These are phyloP conservation scores for Ascochyta viciae-villosae DNA, from an alignment of 2,329 filamentous ascomycete species.

Conservation along the genomic window DNA sequence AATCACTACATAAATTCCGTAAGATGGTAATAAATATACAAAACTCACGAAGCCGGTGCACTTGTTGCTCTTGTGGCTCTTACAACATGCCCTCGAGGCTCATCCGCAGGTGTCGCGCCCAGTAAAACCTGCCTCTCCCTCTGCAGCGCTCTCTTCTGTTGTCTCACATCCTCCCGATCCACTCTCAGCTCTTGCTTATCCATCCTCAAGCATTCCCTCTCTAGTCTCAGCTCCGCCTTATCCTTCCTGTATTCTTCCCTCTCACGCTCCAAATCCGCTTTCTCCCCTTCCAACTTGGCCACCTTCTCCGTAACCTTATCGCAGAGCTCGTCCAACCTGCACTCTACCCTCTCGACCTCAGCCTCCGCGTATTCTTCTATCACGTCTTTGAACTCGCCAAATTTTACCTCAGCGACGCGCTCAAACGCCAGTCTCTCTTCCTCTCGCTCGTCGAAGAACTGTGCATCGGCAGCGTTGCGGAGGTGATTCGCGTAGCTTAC, in stretches of 20 bases:
- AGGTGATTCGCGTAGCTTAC: constrained; percentile 11
- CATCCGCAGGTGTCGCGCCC: too few relatives aligned
- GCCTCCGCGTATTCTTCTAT: neutral
- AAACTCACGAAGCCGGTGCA: neutral
- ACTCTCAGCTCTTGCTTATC: neutral
- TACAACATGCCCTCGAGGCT: neutral
- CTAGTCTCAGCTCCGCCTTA: neutral
- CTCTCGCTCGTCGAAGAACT: constrained; percentile 6
- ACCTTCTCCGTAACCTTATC: neutral
- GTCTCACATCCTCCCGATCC: neutral
- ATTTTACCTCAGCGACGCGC: neutral
- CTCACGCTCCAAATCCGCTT: neutral
- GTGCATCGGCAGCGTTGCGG: constrained; percentile 10
- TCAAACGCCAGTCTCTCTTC: neutral
- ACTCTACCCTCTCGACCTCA: neutral
- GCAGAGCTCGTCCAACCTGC: neutral
- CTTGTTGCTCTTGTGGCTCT: neutral
- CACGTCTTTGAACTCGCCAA: neutral
- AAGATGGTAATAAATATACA: too few relatives aligned
- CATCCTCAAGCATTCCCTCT: neutral
- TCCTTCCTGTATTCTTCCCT: neutral
- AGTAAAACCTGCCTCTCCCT: neutral
- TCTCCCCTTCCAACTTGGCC: neutral
- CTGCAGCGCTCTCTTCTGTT: neutral
- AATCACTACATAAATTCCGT: too few relatives aligned